phyloP scores from a whole-genome alignment of 2,329 filamentous ascomycete species.

The Fusarium guadeloupense region DNA sequence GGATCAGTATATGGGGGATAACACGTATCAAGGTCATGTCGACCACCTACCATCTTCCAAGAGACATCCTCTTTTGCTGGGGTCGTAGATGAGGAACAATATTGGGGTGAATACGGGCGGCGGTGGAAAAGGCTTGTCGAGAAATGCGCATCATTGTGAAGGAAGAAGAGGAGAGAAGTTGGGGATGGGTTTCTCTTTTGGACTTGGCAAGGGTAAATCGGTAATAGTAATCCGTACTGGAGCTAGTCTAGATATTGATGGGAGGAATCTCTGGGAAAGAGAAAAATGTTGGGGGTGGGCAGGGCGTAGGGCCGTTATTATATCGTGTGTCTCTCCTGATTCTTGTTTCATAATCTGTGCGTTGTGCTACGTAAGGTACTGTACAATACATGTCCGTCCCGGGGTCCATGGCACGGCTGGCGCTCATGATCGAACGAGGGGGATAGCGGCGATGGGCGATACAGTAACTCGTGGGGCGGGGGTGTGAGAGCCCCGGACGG shows the following conservation, averaged over 20 bases:
- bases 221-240: conserved; percentile 29
- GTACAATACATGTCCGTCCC: conserved; percentile 3
- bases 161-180: conserved; percentile 10
- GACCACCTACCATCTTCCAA: conserved; percentile 36
- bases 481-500: conserved; percentile 28
- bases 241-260: conserved; percentile 31
- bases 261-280: conserved; percentile 6
- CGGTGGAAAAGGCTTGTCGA: conserved; percentile 43
- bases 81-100: conserved; percentile 43
- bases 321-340: conserved; percentile 20
- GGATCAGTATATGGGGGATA: conserved; percentile 10
- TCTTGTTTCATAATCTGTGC: conserved; percentile 2
- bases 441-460: conserved; percentile 28
- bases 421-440: conserved; percentile 33
- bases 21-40: not conserved
- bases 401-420: conserved; percentile 16
- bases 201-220: conserved; percentile 32
- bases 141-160: conserved; percentile 40
- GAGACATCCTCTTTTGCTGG: conserved; percentile 39
- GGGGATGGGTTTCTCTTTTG: conserved; percentile 11
- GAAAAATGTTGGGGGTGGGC: conserved; percentile 27
- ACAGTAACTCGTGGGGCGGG: conserved; percentile 32
- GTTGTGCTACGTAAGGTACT: not conserved
- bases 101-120: conserved; percentile 43
- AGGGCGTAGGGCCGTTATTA: conserved; percentile 23